A percentile compares a stretch with the other conserved stretches of the same genome.
Conservation (phyloP, 805 yeast genomes). For the Zygosaccharomyces rouxii region DNA sequence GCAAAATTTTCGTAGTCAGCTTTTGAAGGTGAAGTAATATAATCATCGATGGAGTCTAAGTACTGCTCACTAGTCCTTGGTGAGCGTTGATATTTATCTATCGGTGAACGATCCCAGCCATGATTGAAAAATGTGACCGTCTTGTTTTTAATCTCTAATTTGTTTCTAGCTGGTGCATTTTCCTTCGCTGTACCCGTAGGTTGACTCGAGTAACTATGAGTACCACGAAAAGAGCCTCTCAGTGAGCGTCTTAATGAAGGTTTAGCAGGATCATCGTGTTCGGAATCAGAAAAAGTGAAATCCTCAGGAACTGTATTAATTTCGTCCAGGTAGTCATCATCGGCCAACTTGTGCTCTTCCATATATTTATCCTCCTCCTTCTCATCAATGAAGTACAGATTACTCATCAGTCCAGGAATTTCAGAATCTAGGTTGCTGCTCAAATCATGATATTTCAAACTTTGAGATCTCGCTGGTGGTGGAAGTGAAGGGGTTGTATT, state of each 20-base stretch:
- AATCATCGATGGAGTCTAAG: constrained; percentile 7
- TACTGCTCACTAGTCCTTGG: constrained; percentile 5
- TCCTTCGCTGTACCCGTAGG: constrained; percentile 31
- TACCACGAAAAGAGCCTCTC: constrained; percentile 25
- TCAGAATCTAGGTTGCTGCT: constrained; percentile 37
- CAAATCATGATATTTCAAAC: constrained; percentile 39
- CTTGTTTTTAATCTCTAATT: constrained; percentile 36
- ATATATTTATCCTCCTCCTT: constrained; percentile 33
- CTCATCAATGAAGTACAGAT: constrained; percentile 34
- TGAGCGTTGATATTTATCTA: constrained; percentile 4
- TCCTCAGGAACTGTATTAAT: constrained; percentile 48
- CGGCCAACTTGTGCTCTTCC: constrained; percentile 27
- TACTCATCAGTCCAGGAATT: constrained; percentile 31
- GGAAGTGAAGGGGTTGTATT: constrained; percentile 12
- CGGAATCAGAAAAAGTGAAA: constrained; percentile 33
- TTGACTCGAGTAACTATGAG: constrained; percentile 32
- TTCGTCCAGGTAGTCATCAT: constrained; percentile 47
- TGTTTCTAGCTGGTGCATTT: constrained; percentile 32
- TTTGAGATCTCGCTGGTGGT: constrained; percentile 27
- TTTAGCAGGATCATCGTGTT: constrained; percentile 12
- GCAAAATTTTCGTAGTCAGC: constrained; percentile 6
- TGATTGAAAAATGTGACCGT: constrained; percentile 39
- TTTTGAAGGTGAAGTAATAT: constrained; percentile 7
- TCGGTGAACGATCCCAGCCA: constrained; percentile 11
- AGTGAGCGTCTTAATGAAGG: constrained; percentile 11